phyloP scores from a whole-genome alignment of 371 early-diverging fungal genomes.

The Saksenaea vasiformis region DNA sequence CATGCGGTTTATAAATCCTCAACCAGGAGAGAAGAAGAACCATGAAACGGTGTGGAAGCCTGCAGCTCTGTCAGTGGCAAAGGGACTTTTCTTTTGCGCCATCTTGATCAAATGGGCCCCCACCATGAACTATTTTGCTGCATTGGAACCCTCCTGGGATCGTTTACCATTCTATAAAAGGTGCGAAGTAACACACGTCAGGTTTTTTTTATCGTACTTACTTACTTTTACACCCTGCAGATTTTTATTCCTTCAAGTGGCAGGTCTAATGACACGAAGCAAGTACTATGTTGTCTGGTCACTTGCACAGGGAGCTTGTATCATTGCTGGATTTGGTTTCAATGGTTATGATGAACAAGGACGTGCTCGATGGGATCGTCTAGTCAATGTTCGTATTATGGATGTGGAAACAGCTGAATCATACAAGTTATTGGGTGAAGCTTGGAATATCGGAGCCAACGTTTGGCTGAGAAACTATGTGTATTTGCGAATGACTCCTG shows the following conservation, averaged over 20 bases:
- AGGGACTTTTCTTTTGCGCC: constrained; percentile 39
- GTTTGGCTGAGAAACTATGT: constrained; percentile 79
- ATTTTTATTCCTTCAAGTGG: constrained; percentile 57
- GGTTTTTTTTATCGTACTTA: background rate
- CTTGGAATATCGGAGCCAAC: constrained; percentile 87
- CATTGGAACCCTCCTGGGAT: constrained; percentile 30
- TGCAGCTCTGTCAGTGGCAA: constrained; percentile 11
- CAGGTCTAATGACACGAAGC: constrained; percentile 65
- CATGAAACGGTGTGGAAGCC: background rate
- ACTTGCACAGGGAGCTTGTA: constrained; percentile 80
- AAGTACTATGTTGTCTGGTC: constrained; percentile 88
- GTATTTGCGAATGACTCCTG: constrained; percentile 66
- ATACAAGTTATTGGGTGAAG: constrained; percentile 65
- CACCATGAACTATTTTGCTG: constrained; percentile 37
- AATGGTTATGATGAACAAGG: constrained; percentile 64
- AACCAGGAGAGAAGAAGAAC: constrained; percentile 17
- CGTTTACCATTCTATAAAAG: constrained; percentile 29
- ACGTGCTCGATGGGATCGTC: constrained; percentile 47
- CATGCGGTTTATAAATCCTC: constrained; percentile 46
- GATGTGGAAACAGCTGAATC: constrained; percentile 72
- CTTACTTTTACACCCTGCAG: no score
- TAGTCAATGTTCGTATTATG: constrained; percentile 68
- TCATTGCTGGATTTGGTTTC: constrained; percentile 78
- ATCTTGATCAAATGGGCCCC: constrained; percentile 38
- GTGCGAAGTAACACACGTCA: constrained; percentile 6